Base-by-base conservation (phyloP, 345 rosid genomes). In the Gynandropsis gynandra region DNA sequence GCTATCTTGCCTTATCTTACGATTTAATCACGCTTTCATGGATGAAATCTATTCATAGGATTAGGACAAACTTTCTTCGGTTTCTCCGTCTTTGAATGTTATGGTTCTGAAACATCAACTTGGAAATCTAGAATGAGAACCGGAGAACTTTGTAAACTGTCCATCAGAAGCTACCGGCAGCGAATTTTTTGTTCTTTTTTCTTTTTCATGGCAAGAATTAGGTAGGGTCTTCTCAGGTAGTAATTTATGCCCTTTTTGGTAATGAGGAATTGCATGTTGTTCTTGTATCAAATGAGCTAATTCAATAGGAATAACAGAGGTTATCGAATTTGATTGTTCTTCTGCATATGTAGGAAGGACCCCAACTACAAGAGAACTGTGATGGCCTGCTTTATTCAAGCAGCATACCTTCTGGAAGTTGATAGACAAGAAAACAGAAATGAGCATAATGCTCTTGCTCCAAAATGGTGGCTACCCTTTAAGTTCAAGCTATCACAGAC, bases 391-490 rank as follows among this genome's bases (percentile, higher is more conserved):
- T 85, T 92, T 80, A 83, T 92, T 46, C 97, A 92, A 83, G 90
- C 85, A 34, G 94, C 87, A 4, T 88, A 92, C 74, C 58, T 92
- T 55, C 90, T 88, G 10, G 97, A 92, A 68, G 69, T 83, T 37
- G 99, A 92, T 68, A 79, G 94, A 67, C 99, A 88, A 54, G 97
- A 92, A 62, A 83, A 63, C 42, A 67, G 80, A 56, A 68, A 74
- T 10, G 75, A 70, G 59, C 79, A 78, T 63, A 76, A 58, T 24
- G 82, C 85, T 1, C 94, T 88, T 2, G 97, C 99, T 4, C 90
- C 97, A 0, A 88, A 83, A 66, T 92, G 99, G 97, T 88, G 97
- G 95, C 63, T 70, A 16, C 80, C 83, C n/a, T 92, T 87, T 70
- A 92, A 81, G 72, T 92, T 85, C 83, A 92, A 77, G 70, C 56